Percentiles rank a stretch among this genome's conserved stretches.
Conservation (phyloP, 306 rosid genomes). For the Lupinus albus region DNA sequence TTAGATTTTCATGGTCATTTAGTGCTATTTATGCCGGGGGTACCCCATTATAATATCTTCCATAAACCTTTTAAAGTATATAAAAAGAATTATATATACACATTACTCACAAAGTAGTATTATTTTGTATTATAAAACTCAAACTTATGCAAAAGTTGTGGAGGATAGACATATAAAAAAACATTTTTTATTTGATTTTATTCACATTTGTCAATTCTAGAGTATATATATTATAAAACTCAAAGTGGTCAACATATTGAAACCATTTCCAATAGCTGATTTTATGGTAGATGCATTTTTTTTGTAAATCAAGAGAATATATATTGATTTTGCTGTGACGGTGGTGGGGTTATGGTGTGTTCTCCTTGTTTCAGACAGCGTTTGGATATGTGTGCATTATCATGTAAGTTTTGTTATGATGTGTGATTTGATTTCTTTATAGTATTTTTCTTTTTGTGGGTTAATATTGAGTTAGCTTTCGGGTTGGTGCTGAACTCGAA, state of each 20-base stretch:
- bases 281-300: conserved; percentile 37
- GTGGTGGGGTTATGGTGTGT: conserved; percentile 35
- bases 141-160: too few species aligned
- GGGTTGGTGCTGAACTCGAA: conserved; percentile 76
- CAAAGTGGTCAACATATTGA: too few species aligned
- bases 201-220: too few species aligned
- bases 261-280: conserved; percentile 11
- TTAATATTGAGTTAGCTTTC: conserved; percentile 55
- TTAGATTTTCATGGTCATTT: conserved; percentile 45
- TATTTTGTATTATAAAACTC: too few species aligned
- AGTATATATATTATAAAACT: too few species aligned
- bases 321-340: conserved; percentile 11
- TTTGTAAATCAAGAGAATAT: conserved; percentile 30
- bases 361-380: conserved; percentile 35
- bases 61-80: too few species aligned
- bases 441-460: conserved; percentile 50
- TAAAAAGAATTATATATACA: too few species aligned
- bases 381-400: conserved; percentile 45
- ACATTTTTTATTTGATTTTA: too few species aligned
- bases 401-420: conserved; percentile 41
- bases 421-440: conserved; percentile 42
- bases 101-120: too few species aligned
- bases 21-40: too few species aligned
- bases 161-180: too few species aligned
- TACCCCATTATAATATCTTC: too few species aligned